These are phyloP conservation scores for Tricholoma saponaceum DNA, from an alignment of 768 basidiomycete species.

Conservation along the genomic window DNA sequence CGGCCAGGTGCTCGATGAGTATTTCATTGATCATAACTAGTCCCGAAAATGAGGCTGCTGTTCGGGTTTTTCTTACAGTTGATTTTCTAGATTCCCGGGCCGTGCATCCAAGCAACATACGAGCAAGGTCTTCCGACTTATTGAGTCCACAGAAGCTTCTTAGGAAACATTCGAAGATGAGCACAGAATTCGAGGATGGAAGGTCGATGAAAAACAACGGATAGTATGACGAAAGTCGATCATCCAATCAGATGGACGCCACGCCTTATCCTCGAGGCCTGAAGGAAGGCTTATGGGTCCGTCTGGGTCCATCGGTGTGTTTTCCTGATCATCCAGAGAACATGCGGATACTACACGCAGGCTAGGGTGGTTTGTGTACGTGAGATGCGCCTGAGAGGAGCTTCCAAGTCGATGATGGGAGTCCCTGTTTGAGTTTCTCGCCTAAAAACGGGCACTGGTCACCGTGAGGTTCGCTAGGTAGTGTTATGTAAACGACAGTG, in stretches of 20 bases:
- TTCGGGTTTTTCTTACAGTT: background rate
- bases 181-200: background rate
- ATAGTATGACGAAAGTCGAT: background rate
- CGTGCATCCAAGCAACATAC: background rate
- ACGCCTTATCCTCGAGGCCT: constrained; percentile 9
- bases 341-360: constrained; percentile 2
- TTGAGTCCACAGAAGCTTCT: background rate
- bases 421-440: too few species aligned
- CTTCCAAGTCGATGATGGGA: too few species aligned
- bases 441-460: too few species aligned
- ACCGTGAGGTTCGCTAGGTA: too few species aligned
- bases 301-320: constrained; percentile 8
- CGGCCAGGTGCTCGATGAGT: background rate
- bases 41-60: background rate
- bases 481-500: too few species aligned
- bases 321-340: constrained; percentile 1
- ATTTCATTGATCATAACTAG: background rate
- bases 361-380: background rate
- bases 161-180: background rate
- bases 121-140: background rate
- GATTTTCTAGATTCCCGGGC: background rate
- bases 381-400: too few species aligned
- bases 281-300: constrained; percentile 4
- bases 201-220: background rate
- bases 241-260: constrained; percentile 8